Base-by-base conservation (phyloP, 2,329 filamentous ascomycete species). In the Grosmannia clavigera region DNA sequence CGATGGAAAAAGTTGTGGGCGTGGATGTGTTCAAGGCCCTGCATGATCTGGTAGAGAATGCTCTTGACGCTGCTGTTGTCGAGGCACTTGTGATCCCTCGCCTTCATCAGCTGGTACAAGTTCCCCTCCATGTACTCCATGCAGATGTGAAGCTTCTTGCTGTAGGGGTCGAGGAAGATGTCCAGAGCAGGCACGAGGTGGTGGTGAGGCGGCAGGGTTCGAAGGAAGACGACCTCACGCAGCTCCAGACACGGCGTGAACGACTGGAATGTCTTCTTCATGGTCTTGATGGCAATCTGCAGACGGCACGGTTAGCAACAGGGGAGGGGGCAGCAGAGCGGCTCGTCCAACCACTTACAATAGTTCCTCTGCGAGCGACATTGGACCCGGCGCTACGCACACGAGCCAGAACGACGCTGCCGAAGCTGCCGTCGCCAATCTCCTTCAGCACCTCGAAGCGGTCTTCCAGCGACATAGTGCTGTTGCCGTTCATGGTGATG, bases 71-170 rank as follows among this genome's bases (percentile, higher is more conserved):
- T 95, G 63, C 82, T 83, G 59, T 88, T 88, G 69, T 99, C 94
- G 33, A 99, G 81, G 64, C 81, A 87, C 74, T 97, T 97, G 78
- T 96, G 92, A 67, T 99, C 94, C 62, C 94, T 85, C 58, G 94
- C 87, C 77, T 99, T 99, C 94, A 99, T 99, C 64, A 99, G 76
- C 74, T 99, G 94, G 73, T 99, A 99, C 1, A 99, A 81, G 73
- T 99, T 99, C 57, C 94, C 94, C 72, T 99, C 94, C 94, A 99
- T 99, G 74, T 95, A 96, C 76, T 99, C 94, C 94, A 99, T 99
- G 70, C 84, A 86, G 66, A 99, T 99, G 74, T 99, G 94, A 53
- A 99, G 84, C 75, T 96, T 96, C 76, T 92, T 95, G 75, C 83
- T 96, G 72, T 90, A 88, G 0, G 94, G 94, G 70, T 99, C 94